A percentile compares a stretch with the other conserved stretches of the same genome.
phyloP scores from a whole-genome alignment of 2,329 filamentous ascomycete species.

The Alternaria atra region DNA sequence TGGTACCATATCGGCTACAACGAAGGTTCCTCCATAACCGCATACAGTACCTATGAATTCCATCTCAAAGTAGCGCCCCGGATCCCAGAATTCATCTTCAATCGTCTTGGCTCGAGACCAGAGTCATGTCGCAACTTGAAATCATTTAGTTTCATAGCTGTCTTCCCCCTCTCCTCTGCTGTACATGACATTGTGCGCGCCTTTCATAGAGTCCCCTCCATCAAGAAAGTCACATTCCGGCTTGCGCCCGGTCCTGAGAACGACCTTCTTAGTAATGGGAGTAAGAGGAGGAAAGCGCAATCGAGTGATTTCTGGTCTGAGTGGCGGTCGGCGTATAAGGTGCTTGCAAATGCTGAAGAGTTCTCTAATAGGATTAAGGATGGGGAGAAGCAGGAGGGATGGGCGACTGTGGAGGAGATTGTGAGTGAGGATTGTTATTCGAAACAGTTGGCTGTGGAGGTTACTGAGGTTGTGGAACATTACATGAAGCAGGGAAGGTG shows the following conservation, averaged over 20 bases:
- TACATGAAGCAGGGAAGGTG: conserved; percentile 28
- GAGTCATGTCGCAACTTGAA: conserved; percentile 51
- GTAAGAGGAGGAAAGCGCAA: conserved; percentile 54
- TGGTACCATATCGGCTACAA: conserved; percentile 76
- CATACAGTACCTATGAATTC: conserved; percentile 76
- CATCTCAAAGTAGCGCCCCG: conserved; percentile 71
- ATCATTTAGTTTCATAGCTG: conserved; percentile 67
- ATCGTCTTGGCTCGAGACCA: conserved; percentile 37
- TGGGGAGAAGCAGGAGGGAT: conserved; percentile 12
- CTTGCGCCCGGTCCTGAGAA: conserved; percentile 55
- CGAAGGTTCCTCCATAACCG: conserved; percentile 77
- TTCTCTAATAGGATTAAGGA: neutral
- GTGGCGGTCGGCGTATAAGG: conserved; percentile 45
- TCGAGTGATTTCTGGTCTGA: conserved; percentile 53
- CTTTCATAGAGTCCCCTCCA: conserved; percentile 39
- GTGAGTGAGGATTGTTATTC: conserved; percentile 37
- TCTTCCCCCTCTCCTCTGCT: conserved; percentile 73
- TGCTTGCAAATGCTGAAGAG: conserved; percentile 33
- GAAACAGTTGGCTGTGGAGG: conserved; percentile 28
- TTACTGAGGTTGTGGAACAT: conserved; percentile 33
- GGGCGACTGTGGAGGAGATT: conserved; percentile 30
- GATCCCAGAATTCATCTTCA: conserved; percentile 63
- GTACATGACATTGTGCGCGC: conserved; percentile 50
- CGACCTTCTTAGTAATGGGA: conserved; percentile 49
- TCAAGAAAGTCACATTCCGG: conserved; percentile 50